Evolutionary conservation across 192 early-diverging fungal species (phyloP).

Genomic region (Lunasporangiospora selenospora): DNA sequence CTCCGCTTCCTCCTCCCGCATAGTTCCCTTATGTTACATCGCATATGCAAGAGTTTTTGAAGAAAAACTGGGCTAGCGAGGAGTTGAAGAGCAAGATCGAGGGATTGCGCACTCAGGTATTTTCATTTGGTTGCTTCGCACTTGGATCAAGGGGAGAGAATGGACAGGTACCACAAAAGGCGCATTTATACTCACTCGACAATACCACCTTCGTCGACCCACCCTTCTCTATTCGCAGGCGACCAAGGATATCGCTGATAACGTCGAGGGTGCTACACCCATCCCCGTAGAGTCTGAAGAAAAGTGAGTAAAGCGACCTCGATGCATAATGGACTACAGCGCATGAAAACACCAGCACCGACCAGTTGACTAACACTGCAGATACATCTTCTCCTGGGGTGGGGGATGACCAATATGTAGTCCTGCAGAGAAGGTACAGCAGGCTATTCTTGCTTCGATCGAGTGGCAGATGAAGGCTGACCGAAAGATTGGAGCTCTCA

Average conservation of each 20-base stretch:
- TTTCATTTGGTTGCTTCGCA: too few relatives aligned
- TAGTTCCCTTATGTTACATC: constrained; percentile 86
- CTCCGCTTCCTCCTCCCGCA: too few relatives aligned
- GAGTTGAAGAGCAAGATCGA: constrained; percentile 54
- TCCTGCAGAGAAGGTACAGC: constrained; percentile 53
- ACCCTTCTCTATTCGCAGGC: too few relatives aligned
- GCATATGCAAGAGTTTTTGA: constrained; percentile 72
- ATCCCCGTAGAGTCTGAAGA: constrained; percentile 49
- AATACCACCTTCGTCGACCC: too few relatives aligned
- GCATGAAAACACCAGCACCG: not conserved
- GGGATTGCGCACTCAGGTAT: constrained; percentile 60
- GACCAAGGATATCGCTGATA: constrained; percentile 51
- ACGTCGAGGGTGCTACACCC: constrained; percentile 41
- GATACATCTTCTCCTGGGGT: too few relatives aligned
- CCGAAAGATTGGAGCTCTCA: constrained; percentile 90
- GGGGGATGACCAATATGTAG: too few relatives aligned
- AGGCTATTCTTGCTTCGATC: constrained; percentile 72
- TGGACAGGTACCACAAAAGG: not conserved
- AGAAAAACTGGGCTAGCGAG: constrained; percentile 51
- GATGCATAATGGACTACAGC: not conserved
- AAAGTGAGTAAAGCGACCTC: constrained; percentile 35
- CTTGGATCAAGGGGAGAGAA: too few relatives aligned
- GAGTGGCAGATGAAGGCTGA: constrained; percentile 85
- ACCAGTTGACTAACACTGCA: too few relatives aligned
- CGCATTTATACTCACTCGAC: too few relatives aligned